Percentiles rank a stretch among this genome's conserved stretches.
These are phyloP conservation scores for Populus hybrid DNA, from an alignment of 441 rosid species.

Conservation along the genomic window DNA sequence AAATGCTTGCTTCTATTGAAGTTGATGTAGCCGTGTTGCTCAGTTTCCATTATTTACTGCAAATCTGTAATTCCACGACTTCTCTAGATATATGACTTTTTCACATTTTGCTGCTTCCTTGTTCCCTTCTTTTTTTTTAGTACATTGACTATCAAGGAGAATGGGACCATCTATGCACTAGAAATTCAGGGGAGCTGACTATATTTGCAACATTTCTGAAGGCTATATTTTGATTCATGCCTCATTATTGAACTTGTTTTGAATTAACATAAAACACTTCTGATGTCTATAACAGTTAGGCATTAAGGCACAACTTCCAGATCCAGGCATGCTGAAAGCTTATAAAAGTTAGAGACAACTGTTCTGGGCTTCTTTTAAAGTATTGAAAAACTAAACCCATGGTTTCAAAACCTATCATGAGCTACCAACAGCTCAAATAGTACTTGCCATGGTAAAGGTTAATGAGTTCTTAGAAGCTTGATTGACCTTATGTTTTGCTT, in stretches of 20 bases:
- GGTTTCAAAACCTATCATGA: neutral
- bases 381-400: neutral
- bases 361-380: neutral
- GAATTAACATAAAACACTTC: neutral
- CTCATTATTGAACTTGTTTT: neutral
- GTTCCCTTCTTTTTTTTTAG: neutral
- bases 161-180: neutral
- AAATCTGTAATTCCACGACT: neutral
- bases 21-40: conserved; percentile 8
- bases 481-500: too few relatives aligned
- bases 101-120: neutral
- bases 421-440: too few relatives aligned
- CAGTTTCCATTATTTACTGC: neutral
- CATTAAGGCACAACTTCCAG: neutral
- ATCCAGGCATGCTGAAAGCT: neutral
- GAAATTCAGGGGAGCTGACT: neutral
- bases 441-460: too few relatives aligned
- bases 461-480: too few relatives aligned
- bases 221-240: neutral
- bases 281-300: neutral
- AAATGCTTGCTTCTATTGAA: conserved; percentile 16
- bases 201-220: neutral
- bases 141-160: neutral
- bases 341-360: neutral
- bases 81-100: neutral